Evolutionary conservation across 2,329 filamentous ascomycete species (phyloP).

Genomic region (Pezicula rhizophila): DNA sequence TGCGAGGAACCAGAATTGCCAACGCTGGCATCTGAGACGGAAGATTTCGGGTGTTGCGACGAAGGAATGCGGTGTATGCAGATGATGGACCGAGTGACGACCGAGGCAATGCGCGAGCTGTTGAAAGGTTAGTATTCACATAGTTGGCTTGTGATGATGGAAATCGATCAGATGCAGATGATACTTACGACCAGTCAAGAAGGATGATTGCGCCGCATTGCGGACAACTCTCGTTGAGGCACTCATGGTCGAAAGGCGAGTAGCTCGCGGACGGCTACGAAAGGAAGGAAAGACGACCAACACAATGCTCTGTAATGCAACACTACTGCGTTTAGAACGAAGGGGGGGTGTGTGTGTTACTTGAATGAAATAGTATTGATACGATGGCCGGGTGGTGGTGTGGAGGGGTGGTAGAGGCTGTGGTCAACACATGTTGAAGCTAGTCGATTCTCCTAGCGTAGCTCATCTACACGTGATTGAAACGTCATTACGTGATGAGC

Average conservation of each 20-base stretch:
- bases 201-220: conserved; percentile 26
- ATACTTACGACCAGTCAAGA: conserved; percentile 23
- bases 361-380: not conserved
- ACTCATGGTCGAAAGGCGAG: conserved; percentile 22
- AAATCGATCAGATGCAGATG: conserved; percentile 4
- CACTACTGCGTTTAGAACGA: not conserved
- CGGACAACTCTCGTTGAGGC: conserved; percentile 29
- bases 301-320: not conserved
- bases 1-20: conserved; percentile 50
- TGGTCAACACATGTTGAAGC: not conserved
- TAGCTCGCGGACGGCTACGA: too few species aligned
- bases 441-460: not conserved
- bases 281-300: not conserved
- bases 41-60: conserved; percentile 26
- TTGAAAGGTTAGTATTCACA: not conserved
- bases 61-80: conserved; percentile 25
- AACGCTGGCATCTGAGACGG: conserved; percentile 37
- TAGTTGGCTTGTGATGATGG: not conserved
- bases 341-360: not conserved
- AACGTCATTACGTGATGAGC: not conserved
- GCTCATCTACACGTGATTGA: not conserved
- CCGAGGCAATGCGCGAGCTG: conserved; percentile 25
- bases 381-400: not conserved
- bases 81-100: conserved; percentile 20
- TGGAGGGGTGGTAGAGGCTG: not conserved